These are phyloP conservation scores for Nelumbo lutea DNA, from an alignment of 164 flowering plant genomes.

Conservation along the genomic window DNA sequence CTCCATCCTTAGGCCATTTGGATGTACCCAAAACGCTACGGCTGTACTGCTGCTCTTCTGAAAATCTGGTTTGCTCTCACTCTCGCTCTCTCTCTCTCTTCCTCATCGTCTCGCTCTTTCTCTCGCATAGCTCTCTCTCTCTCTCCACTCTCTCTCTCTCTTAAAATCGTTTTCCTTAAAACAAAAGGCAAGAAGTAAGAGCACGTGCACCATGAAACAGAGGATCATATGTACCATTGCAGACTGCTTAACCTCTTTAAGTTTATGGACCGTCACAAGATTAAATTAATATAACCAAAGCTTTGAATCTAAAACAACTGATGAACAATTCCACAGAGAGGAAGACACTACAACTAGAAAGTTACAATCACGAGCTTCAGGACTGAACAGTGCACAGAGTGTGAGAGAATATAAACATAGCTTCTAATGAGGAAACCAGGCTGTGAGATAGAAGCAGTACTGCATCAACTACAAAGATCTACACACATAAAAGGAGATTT, in stretches of 20 bases:
- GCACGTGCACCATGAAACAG: slow-evolving; percentile 4
- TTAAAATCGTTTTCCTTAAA: no score
- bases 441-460: slow-evolving; percentile 83
- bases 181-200: not conserved
- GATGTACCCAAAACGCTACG: no score
- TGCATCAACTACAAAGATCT: slow-evolving; percentile 68
- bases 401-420: not conserved
- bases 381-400: no score
- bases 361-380: not conserved
- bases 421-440: slow-evolving; percentile 67
- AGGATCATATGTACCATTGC: not conserved
- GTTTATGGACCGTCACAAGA: not conserved
- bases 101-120: no score
- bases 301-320: not conserved
- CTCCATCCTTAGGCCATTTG: no score
- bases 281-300: no score
- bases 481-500: slow-evolving; percentile 16
- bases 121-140: no score
- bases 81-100: no score
- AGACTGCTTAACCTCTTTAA: not conserved
- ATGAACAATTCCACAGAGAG: not conserved
- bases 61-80: no score
- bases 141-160: no score
- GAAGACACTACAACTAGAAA: no score
- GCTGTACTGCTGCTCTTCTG: no score